Conservation (phyloP, 768 basidiomycete genomes). For the Rossbeevera mucosa region DNA sequence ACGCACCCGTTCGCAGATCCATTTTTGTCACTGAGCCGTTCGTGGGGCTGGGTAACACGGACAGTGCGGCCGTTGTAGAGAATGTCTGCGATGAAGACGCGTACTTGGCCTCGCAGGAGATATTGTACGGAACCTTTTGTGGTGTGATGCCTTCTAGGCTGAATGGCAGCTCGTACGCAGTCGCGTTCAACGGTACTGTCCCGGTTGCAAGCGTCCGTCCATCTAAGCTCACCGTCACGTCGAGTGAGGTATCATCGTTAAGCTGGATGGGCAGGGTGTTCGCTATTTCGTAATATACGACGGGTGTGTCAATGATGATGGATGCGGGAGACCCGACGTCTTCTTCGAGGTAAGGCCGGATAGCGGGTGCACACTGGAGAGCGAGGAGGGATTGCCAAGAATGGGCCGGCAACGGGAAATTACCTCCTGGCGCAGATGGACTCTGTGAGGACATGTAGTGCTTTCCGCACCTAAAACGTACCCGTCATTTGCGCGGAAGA, state of each 20-base stretch:
- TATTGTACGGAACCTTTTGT: conserved; percentile 29
- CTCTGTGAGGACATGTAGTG: conserved; percentile 45
- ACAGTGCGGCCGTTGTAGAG: conserved; percentile 40
- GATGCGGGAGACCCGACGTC: conserved; percentile 41
- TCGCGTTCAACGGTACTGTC: conserved; percentile 47
- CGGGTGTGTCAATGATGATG: conserved; percentile 49
- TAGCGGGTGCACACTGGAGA: conserved; percentile 53
- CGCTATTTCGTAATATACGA: conserved; percentile 45
- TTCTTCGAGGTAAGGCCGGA: conserved; percentile 56
- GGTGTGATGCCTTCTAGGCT: conserved; percentile 45
- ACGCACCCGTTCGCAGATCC: conserved; percentile 54
- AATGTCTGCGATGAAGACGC: conserved; percentile 41
- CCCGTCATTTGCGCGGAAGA: neutral
- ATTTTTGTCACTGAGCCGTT: conserved; percentile 60
- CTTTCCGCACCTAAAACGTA: conserved; percentile 49
- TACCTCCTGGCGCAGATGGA: conserved; percentile 45
- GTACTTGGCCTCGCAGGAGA: conserved; percentile 27
- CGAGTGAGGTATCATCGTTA: conserved; percentile 20
- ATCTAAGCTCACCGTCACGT: conserved; percentile 43
- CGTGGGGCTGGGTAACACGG: conserved; percentile 45
- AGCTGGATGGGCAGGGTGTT: conserved; percentile 43
- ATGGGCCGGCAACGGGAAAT: conserved; percentile 38
- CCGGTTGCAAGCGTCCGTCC: conserved; percentile 43
- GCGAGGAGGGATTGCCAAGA: conserved; percentile 46
- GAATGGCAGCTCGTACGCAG: conserved; percentile 47